A percentile compares a stretch with the other conserved stretches of the same genome.
phyloP scores from a whole-genome alignment of 2,329 filamentous ascomycete species.

The Monosporascus cannonballus region DNA sequence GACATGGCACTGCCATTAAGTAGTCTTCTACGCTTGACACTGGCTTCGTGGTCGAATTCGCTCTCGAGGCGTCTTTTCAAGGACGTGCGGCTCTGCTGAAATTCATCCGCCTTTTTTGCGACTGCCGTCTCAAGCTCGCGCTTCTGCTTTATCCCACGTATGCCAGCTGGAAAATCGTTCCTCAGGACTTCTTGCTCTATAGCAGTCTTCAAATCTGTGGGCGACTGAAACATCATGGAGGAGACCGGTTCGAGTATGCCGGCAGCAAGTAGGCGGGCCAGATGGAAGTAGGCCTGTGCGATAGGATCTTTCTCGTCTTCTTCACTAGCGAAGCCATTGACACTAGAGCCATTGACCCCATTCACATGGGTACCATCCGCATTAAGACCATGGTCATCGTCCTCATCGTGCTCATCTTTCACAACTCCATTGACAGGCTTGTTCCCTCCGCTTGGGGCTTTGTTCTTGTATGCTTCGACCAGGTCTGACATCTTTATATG shows the following conservation, averaged over 20 bases:
- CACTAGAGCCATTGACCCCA: slow-evolving; percentile 27
- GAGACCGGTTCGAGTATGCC: slow-evolving; percentile 64
- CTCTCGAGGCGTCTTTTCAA: slow-evolving; percentile 21
- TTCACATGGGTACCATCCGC: slow-evolving; percentile 28
- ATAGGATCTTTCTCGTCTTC: slow-evolving; percentile 17
- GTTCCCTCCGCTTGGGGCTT: slow-evolving; percentile 24
- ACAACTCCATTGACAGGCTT: slow-evolving; percentile 15
- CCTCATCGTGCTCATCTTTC: slow-evolving; percentile 23
- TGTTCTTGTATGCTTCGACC: slow-evolving; percentile 51
- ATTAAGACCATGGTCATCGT: slow-evolving; percentile 27
- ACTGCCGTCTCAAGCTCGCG: slow-evolving; percentile 44
- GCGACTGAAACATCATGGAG: slow-evolving; percentile 50
- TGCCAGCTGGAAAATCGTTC: slow-evolving; percentile 41
- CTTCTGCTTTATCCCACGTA: slow-evolving; percentile 61
- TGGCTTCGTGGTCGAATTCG: slow-evolving; percentile 12
- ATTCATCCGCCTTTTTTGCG: slow-evolving; percentile 16
- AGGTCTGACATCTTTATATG: slow-evolving; percentile 69
- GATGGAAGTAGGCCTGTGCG: slow-evolving; percentile 41
- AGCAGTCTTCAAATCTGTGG: slow-evolving; percentile 53
- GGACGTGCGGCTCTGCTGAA: slow-evolving; percentile 15
- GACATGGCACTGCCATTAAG: slow-evolving; percentile 36
- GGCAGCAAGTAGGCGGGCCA: slow-evolving; percentile 52
- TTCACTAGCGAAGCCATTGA: slow-evolving; percentile 18
- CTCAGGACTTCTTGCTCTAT: slow-evolving; percentile 58
- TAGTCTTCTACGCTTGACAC: slow-evolving; percentile 49